phyloP scores from a whole-genome alignment of 371 early-diverging fungal genomes.

The Saksenaea oblongispora region DNA sequence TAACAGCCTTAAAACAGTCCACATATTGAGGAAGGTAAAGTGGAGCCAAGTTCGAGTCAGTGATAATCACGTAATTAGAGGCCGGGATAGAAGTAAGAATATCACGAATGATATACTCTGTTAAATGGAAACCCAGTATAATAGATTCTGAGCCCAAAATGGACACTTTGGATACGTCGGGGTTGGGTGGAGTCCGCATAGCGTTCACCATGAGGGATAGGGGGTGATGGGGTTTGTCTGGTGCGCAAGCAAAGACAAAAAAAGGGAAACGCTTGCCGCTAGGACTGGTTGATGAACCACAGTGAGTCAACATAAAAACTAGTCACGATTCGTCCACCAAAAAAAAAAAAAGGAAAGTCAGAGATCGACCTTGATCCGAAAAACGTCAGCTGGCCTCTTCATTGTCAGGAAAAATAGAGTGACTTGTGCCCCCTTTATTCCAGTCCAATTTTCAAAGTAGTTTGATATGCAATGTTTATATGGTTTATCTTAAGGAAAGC shows the following conservation, averaged over 20 bases:
- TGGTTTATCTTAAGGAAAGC: background rate
- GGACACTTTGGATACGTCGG: slow-evolving; percentile 73
- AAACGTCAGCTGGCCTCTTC: background rate
- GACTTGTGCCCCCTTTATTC: background rate
- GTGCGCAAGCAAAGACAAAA: slow-evolving; percentile 1
- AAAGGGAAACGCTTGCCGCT: background rate
- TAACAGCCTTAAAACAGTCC: slow-evolving; percentile 43
- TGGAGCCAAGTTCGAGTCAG: slow-evolving; percentile 84
- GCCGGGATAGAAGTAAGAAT: slow-evolving; percentile 73
- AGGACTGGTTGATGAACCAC: background rate
- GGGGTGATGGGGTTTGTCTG: background rate
- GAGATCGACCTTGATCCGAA: background rate
- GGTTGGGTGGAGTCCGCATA: slow-evolving; percentile 15
- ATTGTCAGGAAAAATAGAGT: background rate
- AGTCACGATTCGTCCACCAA: background rate
- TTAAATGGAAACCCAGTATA: slow-evolving; percentile 82
- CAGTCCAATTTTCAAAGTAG: background rate
- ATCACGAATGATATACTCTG: slow-evolving; percentile 74
- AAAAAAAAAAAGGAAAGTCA: background rate
- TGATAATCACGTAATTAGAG: slow-evolving; percentile 87
- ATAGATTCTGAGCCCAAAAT: slow-evolving; percentile 90
- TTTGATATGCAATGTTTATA: background rate
- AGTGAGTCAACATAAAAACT: slow-evolving; percentile 11
- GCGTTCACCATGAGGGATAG: slow-evolving; percentile 10
- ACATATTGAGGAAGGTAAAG: slow-evolving; percentile 70